Base-by-base conservation (phyloP, 108 stramenopile species). In the Cyclotella distinguenda region DNA sequence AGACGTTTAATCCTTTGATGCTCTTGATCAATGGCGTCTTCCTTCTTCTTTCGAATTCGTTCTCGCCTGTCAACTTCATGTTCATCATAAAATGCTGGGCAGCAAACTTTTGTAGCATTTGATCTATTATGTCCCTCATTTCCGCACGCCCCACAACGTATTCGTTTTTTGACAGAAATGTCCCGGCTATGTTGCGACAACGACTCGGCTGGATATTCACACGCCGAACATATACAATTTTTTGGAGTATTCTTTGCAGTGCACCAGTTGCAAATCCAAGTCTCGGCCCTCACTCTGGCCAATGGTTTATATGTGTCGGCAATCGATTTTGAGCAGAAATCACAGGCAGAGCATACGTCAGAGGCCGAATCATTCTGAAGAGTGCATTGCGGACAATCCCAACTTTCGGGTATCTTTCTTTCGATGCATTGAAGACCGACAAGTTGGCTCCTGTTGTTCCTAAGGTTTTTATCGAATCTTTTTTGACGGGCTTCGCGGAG, bases 121-220 rank as follows among this genome's bases (percentile, higher is more conserved):
- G 73, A 61, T 44, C 82, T 38, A 49, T 78, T 82, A 47, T 82
- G 82, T 8, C 77, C 82, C 50, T 71, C 56, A 8, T 55, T 27
- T 48, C 77, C 81, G 66, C 82, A 82, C 4, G 82, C 82, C 49
- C 74, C 78, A 54, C 82, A 82, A 13, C 56, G 50, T 11, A 70
- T 48, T 21, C 19, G 39, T 31, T 36, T 18, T 48, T 73, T 78
- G 13, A 16, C 47, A 53, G 55, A 30, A 28, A 33, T 18, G 50
- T 16, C 52, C 28, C 25, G 39, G 22, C 18, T 64, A 31, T 21
- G 9, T 8, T 57, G 13, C 1, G 36, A 21, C 36, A 39, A 11
- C 19, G 23, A 2, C 0, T 36, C 35, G 16, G 30, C 30, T 42
- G 8, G 13, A 23, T 30, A 36, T 3, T 36, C 49, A 49, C 60